Conservation (phyloP, 495 filamentous ascomycete genomes). For the Corynascus novoguineensis region DNA sequence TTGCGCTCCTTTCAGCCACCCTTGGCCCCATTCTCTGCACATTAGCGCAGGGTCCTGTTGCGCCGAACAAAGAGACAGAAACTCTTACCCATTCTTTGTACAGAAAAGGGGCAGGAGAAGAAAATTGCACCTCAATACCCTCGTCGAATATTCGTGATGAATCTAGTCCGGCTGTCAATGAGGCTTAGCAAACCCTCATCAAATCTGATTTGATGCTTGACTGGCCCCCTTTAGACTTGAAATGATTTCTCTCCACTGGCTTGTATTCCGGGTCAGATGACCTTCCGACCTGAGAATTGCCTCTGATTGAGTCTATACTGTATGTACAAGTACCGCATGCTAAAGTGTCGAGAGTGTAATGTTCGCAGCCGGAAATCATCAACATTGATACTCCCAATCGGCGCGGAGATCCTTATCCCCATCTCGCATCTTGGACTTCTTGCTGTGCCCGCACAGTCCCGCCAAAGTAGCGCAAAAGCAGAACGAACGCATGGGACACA, state of each 20-base stretch:
- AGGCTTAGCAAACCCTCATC: conserved; percentile 12
- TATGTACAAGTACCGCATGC: too few species aligned
- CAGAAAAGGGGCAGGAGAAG: neutral
- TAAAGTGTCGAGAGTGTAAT: neutral
- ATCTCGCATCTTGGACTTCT: neutral
- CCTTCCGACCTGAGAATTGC: neutral
- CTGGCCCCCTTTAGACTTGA: conserved; percentile 7
- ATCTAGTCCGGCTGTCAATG: neutral
- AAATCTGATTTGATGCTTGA: conserved; percentile 15
- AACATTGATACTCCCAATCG: too few species aligned
- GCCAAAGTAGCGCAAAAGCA: neutral
- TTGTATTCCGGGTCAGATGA: neutral
- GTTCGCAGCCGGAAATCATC: neutral
- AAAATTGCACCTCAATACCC: neutral
- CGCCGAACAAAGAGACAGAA: conserved; percentile 23
- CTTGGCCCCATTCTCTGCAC: neutral
- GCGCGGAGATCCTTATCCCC: neutral
- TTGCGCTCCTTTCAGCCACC: neutral
- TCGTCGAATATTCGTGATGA: neutral
- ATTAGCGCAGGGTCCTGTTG: conserved; percentile 3
- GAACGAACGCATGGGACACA: neutral
- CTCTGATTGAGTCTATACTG: neutral
- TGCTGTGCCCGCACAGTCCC: neutral
- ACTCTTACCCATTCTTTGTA: neutral
- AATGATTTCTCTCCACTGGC: neutral